Percentiles rank a stretch among this genome's conserved stretches.
phyloP scores from a whole-genome alignment of 495 filamentous ascomycete genomes.

The Lichenothelia convexa region DNA sequence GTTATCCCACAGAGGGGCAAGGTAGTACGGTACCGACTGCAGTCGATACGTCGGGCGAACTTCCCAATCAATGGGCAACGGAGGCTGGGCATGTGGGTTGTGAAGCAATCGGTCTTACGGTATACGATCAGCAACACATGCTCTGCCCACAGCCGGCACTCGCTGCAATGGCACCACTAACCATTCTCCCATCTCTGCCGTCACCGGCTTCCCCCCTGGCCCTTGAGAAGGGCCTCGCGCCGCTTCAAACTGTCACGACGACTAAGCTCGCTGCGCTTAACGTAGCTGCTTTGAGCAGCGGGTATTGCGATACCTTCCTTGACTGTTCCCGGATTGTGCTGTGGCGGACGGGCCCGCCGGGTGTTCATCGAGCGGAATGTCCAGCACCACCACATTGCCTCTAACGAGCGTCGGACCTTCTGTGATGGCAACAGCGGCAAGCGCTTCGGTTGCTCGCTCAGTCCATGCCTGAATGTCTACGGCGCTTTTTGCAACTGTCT shows the following conservation, averaged over 20 bases:
- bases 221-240: conserved; percentile 69
- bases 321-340: no score
- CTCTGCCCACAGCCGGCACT: background rate
- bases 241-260: conserved; percentile 43
- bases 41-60: conserved; percentile 60
- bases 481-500: no score
- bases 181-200: conserved; percentile 92
- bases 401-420: conserved; percentile 4
- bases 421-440: conserved; percentile 3
- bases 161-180: conserved; percentile 22
- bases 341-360: background rate
- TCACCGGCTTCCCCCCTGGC: conserved; percentile 74
- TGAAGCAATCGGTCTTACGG: conserved; percentile 58
- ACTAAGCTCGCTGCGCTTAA: conserved; percentile 18
- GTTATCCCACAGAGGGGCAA: conserved; percentile 72
- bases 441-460: conserved; percentile 6
- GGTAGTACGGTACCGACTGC: conserved; percentile 67
- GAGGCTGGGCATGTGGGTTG: conserved; percentile 74
- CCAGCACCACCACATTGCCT: conserved; percentile 15
- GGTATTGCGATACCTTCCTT: no score
- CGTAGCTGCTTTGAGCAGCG: conserved; percentile 9
- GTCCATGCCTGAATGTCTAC: conserved; percentile 11
- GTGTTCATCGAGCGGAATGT: conserved; percentile 27
- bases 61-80: conserved; percentile 62
- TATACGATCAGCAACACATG: background rate